A percentile compares a stretch with the other conserved stretches of the same genome.
phyloP scores from a whole-genome alignment of 768 basidiomycete genomes.

The Lentinula raphanica region DNA sequence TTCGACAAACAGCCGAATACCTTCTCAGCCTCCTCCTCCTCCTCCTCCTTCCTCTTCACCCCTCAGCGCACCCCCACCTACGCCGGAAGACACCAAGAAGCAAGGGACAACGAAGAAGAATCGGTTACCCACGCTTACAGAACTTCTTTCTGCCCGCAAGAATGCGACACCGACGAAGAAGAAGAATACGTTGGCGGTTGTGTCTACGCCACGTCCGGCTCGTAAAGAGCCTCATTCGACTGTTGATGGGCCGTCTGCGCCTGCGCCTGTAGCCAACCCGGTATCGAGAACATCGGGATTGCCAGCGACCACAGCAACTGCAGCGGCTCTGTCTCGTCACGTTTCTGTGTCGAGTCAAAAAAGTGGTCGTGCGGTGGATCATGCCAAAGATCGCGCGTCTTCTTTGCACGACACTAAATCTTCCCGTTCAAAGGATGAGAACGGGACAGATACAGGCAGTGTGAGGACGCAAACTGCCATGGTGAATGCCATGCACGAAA shows the following conservation, averaged over 20 bases:
- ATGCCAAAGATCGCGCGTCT: neutral
- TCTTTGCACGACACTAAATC: neutral
- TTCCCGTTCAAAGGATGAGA: neutral
- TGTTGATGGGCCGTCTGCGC: no score
- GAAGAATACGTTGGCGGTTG: neutral
- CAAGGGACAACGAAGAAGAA: neutral
- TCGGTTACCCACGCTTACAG: neutral
- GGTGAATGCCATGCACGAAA: neutral
- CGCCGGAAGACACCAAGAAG: neutral
- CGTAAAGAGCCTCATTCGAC: neutral
- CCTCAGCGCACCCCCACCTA: neutral
- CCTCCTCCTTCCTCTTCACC: neutral
- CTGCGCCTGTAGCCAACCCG: neutral
- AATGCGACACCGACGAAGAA: neutral
- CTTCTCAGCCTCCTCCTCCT: neutral
- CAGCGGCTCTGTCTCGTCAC: neutral
- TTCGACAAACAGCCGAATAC: neutral
- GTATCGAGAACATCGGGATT: neutral
- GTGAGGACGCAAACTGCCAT: neutral
- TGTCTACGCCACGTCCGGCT: neutral
- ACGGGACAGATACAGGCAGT: neutral
- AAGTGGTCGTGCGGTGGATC: neutral
- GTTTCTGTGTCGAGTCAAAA: no score
- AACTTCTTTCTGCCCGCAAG: slow-evolving; percentile 2
- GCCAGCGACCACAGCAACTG: neutral